phyloP scores from a whole-genome alignment of 1,139 yeast species.

The Kazachstania sp. region DNA sequence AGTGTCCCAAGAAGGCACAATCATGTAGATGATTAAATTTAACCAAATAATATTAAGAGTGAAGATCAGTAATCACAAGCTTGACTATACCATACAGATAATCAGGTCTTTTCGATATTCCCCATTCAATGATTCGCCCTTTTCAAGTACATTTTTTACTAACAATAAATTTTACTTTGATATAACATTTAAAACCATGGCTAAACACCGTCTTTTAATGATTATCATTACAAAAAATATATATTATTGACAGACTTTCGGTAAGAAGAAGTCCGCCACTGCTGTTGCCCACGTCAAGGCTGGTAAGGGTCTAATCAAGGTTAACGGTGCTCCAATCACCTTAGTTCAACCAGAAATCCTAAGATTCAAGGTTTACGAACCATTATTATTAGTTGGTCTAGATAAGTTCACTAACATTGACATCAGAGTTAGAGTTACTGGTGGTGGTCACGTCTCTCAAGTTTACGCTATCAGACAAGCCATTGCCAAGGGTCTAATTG shows the following conservation, averaged over 20 bases:
- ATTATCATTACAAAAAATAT: not conserved
- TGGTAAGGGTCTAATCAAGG: conserved; percentile 98
- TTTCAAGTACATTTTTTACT: not conserved
- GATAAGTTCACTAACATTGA: conserved; percentile 98
- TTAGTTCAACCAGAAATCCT: conserved; percentile 98
- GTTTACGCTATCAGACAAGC: conserved; percentile 99
- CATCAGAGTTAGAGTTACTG: conserved; percentile 97
- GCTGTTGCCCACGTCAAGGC: conserved; percentile 99
- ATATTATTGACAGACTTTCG: conserved; percentile 65
- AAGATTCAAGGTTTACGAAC: conserved; percentile 99
- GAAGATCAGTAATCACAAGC: too few species aligned
- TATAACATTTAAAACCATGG: too few species aligned
- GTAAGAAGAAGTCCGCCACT: conserved; percentile 99
- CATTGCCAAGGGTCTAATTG: conserved; percentile 98
- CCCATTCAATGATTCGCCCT: too few species aligned
- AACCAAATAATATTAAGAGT: too few species aligned
- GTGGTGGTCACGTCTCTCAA: conserved; percentile 99
- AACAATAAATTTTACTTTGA: not conserved
- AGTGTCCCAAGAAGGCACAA: too few species aligned
- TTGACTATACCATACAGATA: too few species aligned
- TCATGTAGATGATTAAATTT: too few species aligned
- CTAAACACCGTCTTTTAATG: not conserved
- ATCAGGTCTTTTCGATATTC: too few species aligned
- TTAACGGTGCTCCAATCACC: conserved; percentile 98
- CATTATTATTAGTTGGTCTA: conserved; percentile 94